Base-by-base conservation (phyloP, 805 yeast genomes). In the Yarrowia sp. region DNA sequence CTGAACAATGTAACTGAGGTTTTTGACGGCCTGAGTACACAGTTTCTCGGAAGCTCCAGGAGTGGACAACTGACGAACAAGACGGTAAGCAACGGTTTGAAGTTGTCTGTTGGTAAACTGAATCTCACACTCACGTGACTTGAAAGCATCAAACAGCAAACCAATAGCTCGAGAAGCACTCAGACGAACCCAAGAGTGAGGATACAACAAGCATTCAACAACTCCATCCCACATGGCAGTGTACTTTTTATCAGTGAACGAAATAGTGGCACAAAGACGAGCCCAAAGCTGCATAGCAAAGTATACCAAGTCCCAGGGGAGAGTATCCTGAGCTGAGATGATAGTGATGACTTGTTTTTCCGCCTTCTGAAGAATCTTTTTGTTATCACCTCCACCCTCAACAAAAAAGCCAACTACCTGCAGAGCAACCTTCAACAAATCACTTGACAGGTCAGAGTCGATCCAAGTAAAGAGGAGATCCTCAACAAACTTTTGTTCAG, bases 171-270 rank as follows among this genome's bases (percentile, higher is more conserved):
- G 79, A 7, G 87, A 77, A 0, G 96, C 78, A 5, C 82, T 76
- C 66, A 88, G 79, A 70, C 98, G 84, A 7, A 92, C 88, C 98
- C 98, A 92, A 1, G 95, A 81, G 75, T 92, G 98, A 1, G 98
- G 98, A 73, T 84, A 92, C 61, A 92, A 77, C 64, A 92, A 79
- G 33, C 85, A 75, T 3, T 80, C 81, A 28, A 84, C 78, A 2
- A 88, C 75, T 15, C 75, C 73, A 2, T 73, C 69, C 92, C 93
- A 89, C 8, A 82, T 70, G 0, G 31, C 17, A 51, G 75, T 79
- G 69, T 77, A 79, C 2, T 69, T 71, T 1, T 60, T 42, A 3
- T 67, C 64, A 53, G 78, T 78, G 5, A 71, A 68, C 0, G 67
- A 65, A 43, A 78, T 79, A 17, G 68, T 66, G 39, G 53, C 44